These are phyloP conservation scores for Medicago lupulina DNA, from an alignment of 306 rosid genomes.

Conservation along the genomic window DNA sequence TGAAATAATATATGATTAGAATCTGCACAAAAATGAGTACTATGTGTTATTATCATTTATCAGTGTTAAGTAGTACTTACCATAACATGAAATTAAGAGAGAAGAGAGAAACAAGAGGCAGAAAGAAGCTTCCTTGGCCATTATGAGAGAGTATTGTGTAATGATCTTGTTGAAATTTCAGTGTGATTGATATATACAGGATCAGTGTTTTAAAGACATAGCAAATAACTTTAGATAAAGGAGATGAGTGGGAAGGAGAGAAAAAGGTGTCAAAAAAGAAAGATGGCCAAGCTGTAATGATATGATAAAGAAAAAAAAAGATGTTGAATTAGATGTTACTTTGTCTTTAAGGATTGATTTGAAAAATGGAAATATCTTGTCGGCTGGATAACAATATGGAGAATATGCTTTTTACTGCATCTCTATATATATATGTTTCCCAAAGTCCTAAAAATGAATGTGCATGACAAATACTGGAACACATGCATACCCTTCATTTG, in stretches of 20 bases:
- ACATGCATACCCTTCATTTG: slow-evolving; percentile 37
- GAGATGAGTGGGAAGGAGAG: slow-evolving; percentile 42
- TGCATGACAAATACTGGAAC: slow-evolving; percentile 38
- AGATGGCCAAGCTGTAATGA: slow-evolving; percentile 46
- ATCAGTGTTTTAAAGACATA: slow-evolving; percentile 57
- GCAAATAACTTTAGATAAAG: slow-evolving; percentile 50
- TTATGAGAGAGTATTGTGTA: slow-evolving; percentile 41
- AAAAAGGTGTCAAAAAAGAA: slow-evolving; percentile 47
- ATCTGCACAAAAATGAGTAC: neutral
- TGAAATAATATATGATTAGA: slow-evolving; percentile 17
- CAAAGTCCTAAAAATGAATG: slow-evolving; percentile 34
- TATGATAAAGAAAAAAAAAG: slow-evolving; percentile 47
- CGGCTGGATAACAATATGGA: slow-evolving; percentile 30
- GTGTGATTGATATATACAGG: slow-evolving; percentile 47
- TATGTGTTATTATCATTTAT: slow-evolving; percentile 18
- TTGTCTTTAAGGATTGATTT: slow-evolving; percentile 62
- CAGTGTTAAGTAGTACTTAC: slow-evolving; percentile 59
- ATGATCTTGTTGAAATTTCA: slow-evolving; percentile 37
- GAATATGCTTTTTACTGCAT: slow-evolving; percentile 49
- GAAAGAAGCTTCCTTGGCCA: slow-evolving; percentile 68
- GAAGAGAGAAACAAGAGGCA: slow-evolving; percentile 63
- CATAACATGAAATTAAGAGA: slow-evolving; percentile 58
- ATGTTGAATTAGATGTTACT: slow-evolving; percentile 51
- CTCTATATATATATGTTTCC: slow-evolving; percentile 44
- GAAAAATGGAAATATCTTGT: slow-evolving; percentile 31